These are phyloP conservation scores for Sporothrix pseudoabietina DNA, from an alignment of 2,329 filamentous ascomycete species.

Conservation along the genomic window DNA sequence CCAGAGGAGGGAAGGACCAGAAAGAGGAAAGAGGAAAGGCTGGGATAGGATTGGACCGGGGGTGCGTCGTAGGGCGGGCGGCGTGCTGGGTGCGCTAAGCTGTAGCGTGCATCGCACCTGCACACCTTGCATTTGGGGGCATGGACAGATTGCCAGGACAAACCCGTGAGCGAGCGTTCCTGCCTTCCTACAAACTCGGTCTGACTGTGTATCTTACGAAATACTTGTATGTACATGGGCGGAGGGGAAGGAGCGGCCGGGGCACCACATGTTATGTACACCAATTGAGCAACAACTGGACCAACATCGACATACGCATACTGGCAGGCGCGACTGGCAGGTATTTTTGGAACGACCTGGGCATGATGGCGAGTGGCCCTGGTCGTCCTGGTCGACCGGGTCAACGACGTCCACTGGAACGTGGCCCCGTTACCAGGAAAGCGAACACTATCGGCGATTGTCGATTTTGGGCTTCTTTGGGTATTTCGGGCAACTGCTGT, in stretches of 20 bases:
- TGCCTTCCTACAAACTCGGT: background rate
- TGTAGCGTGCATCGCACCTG: background rate
- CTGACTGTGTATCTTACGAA: background rate
- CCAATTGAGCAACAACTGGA: background rate
- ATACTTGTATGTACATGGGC: background rate
- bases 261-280: background rate
- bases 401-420: conserved; percentile 5
- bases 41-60: conserved; percentile 26
- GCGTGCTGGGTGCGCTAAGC: conserved; percentile 9
- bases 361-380: background rate
- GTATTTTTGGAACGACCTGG: background rate
- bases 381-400: conserved; percentile 1
- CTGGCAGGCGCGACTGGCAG: background rate
- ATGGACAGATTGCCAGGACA: background rate
- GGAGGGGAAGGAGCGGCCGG: conserved; percentile 9
- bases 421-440: conserved; percentile 12
- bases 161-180: background rate
- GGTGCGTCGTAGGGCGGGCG: conserved; percentile 1
- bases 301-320: background rate
- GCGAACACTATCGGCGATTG: background rate
- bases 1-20: background rate
- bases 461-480: background rate
- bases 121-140: background rate
- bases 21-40: conserved; percentile 24
- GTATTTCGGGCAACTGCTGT: background rate